Base-by-base conservation (phyloP, 2,329 filamentous ascomycete species). In the Metarhizium brunneum region DNA sequence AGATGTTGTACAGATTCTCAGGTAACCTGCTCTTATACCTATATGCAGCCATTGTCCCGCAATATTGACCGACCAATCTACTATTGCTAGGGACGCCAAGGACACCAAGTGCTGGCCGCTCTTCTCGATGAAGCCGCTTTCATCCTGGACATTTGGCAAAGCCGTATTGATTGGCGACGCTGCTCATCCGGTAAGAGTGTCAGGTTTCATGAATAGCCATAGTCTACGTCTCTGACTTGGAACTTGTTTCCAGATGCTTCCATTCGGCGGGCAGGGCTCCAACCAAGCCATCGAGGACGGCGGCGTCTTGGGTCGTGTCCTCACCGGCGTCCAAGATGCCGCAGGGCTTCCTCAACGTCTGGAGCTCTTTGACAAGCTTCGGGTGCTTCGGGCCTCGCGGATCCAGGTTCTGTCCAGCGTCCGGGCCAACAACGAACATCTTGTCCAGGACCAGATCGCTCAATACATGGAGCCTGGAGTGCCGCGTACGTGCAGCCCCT, bases 211-310 rank as follows among this genome's bases (percentile, higher is more conserved):
- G 38, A 13, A 30, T 25, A 11, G 45, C 45, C n/a, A 25, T 25
- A 47, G 16, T 47, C 3, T 4, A 4, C 16, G 10, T 14, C 20
- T 40, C 38, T 32, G 29, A 36, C 16, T 16, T 35, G 45, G 25
- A 40, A 6, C 20, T 16, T 35, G 38, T 14, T 45, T 40, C 1
- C 40, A 57, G 56, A 57, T 57, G 56, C 50, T 57, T 49, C 56
- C 56, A 40, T 55, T 57, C 25, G 53, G 56, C 10, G 53, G 40
- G n/a, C 56, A 57, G 47, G 56, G 53, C 20, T 40, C 56, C 14
- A 57, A 57, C 40, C 53, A 57, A 36, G 56, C 53, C 42, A 45
- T 57, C 43, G 56, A 57, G 36, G 56, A 57, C 43, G 56, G 40
- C 18, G 56, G 42, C 2, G 53, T 50, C 4, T 42, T 55, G 49